A percentile compares a stretch with the other conserved stretches of the same genome.
Conservation (phyloP, 129 eudicot genomes). For the Smallanthus sonchifolius region DNA sequence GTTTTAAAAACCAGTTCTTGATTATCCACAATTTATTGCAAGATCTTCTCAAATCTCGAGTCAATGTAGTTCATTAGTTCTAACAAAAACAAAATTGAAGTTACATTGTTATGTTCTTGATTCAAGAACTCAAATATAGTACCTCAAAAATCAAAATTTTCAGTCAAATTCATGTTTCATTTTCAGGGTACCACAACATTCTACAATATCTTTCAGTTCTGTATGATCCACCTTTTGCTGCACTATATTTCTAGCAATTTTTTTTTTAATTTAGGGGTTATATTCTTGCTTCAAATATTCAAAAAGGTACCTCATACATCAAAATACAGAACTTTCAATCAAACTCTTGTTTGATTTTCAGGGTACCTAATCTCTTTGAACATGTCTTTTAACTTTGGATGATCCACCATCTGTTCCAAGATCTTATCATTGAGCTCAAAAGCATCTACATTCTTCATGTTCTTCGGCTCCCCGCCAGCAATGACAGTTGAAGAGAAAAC, state of each 20-base stretch:
- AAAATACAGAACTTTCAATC: conserved; percentile 16
- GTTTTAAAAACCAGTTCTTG: too few species aligned
- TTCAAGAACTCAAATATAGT: background rate
- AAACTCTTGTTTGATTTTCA: conserved; percentile 31
- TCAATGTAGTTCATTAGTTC: background rate
- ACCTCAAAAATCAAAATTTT: background rate
- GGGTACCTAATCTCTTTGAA: conserved; percentile 45
- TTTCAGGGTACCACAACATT: background rate
- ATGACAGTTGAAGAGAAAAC: conserved; percentile 44
- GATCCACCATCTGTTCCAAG: conserved; percentile 43
- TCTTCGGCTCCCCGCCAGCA: background rate
- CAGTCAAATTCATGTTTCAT: background rate
- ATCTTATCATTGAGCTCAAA: conserved; percentile 29
- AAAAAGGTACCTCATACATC: background rate
- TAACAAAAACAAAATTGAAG: background rate
- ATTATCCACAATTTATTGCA: background rate
- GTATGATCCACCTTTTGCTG: background rate
- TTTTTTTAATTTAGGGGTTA: background rate
- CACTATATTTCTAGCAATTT: background rate
- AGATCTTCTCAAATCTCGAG: background rate
- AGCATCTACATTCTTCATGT: conserved; percentile 9
- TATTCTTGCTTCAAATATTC: background rate
- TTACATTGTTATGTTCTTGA: background rate
- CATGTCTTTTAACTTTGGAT: conserved; percentile 27
- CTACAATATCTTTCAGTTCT: background rate